phyloP scores from a whole-genome alignment of 345 rosid genomes.

The Syzygium jambos region DNA sequence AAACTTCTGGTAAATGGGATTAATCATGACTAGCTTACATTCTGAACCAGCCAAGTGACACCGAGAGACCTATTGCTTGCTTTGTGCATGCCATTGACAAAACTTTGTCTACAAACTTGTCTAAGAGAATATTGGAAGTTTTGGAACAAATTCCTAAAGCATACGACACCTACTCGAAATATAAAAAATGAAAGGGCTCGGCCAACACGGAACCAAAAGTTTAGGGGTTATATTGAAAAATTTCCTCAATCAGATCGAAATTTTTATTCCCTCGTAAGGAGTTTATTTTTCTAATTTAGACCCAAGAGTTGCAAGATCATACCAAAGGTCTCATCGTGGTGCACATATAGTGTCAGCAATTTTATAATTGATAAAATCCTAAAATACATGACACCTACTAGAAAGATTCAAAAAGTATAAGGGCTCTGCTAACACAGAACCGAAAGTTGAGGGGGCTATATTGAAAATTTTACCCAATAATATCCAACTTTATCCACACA shows the following conservation, averaged over 20 bases:
- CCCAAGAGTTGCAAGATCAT: not conserved
- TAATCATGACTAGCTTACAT: too few species aligned
- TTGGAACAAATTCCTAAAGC: not conserved
- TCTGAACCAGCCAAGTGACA: not conserved
- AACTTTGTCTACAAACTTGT: not conserved
- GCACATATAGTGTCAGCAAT: not conserved
- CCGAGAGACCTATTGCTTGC: not conserved
- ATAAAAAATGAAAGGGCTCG: not conserved
- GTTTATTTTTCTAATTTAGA: too few species aligned
- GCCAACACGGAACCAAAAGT: not conserved
- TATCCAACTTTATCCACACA: too few species aligned
- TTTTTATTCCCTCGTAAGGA: not conserved
- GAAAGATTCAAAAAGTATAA: too few species aligned
- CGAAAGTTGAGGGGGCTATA: too few species aligned
- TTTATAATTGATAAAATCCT: too few species aligned
- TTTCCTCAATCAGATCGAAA: not conserved
- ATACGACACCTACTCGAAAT: not conserved
- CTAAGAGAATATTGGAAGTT: too few species aligned
- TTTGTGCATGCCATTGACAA: not conserved
- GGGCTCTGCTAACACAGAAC: too few species aligned
- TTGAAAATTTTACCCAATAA: too few species aligned
- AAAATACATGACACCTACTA: too few species aligned
- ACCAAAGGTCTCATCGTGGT: not conserved
- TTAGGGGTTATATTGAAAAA: not conserved
- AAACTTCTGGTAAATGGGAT: not conserved